These are phyloP conservation scores for Fraxinus cuspidata DNA, from an alignment of 257 asterid genomes.

Conservation along the genomic window DNA sequence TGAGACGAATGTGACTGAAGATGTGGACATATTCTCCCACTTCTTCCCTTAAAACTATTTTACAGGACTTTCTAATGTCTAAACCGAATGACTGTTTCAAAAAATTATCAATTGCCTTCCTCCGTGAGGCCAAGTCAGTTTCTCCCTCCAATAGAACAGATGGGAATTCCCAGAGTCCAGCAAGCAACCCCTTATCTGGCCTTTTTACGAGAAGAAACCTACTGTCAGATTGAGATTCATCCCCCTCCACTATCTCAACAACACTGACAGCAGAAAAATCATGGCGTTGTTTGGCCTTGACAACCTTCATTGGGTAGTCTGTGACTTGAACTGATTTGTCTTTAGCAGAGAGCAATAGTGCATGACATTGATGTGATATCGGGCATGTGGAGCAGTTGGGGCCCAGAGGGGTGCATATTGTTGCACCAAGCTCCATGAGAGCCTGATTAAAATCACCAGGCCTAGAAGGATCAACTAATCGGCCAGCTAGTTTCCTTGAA, in stretches of 20 bases:
- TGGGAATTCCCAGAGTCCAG: slow-evolving; percentile 99
- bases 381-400: slow-evolving; percentile 86
- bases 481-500: slow-evolving; percentile 73
- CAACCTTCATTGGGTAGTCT: slow-evolving; percentile 79
- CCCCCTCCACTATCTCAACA: slow-evolving; percentile 69
- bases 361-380: slow-evolving; percentile 69
- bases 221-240: slow-evolving; percentile 47
- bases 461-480: slow-evolving; percentile 80
- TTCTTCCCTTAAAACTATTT: slow-evolving; percentile 71
- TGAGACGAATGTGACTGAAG: slow-evolving; percentile 86
- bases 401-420: slow-evolving; percentile 54
- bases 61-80: slow-evolving; percentile 49
- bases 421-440: slow-evolving; percentile 99
- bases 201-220: slow-evolving; percentile 81
- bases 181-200: slow-evolving; percentile 87
- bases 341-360: slow-evolving; percentile 54
- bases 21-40: slow-evolving; percentile 80
- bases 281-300: slow-evolving; percentile 73
- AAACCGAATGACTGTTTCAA: slow-evolving; percentile 67
- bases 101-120: slow-evolving; percentile 58
- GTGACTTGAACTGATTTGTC: slow-evolving; percentile 68
- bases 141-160: slow-evolving; percentile 75
- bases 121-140: slow-evolving; percentile 57
- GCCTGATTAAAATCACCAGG: slow-evolving; percentile 99
- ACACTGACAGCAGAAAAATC: slow-evolving; percentile 93